Conservation (phyloP, 2,329 filamentous ascomycete genomes). For the Davidsoniella eucalypti region DNA sequence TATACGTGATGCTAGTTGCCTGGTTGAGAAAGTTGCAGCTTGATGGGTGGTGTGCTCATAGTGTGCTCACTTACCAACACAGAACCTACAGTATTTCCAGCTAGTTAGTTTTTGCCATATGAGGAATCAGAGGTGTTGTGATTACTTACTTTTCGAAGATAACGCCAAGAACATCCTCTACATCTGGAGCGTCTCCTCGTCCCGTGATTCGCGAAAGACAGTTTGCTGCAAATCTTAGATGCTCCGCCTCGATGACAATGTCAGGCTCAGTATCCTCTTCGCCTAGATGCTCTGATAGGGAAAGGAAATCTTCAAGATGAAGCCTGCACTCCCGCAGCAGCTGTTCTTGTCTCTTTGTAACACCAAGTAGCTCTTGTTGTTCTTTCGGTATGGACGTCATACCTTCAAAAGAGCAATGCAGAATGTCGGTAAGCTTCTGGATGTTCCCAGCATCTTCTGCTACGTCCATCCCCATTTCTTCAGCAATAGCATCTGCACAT, state of each 20-base stretch:
- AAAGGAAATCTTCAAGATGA: conserved; percentile 59
- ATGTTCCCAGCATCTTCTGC: conserved; percentile 45
- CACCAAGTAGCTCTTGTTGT: conserved; percentile 71
- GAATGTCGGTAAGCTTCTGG: conserved; percentile 46
- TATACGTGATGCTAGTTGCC: neutral
- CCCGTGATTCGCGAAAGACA: conserved; percentile 80
- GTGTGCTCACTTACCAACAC: conserved; percentile 32
- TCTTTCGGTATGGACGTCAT: conserved; percentile 58
- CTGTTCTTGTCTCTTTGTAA: conserved; percentile 76
- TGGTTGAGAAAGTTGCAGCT: neutral
- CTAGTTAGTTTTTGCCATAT: neutral
- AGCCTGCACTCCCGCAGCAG: conserved; percentile 57
- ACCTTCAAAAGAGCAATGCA: conserved; percentile 49
- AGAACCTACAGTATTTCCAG: conserved; percentile 27
- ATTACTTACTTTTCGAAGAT: conserved; percentile 84
- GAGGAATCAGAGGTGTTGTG: neutral
- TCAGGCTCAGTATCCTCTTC: conserved; percentile 42
- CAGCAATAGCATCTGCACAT: conserved; percentile 44
- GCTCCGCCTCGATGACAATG: conserved; percentile 79
- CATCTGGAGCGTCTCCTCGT: conserved; percentile 67
- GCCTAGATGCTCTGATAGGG: conserved; percentile 29
- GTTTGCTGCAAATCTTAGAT: conserved; percentile 64
- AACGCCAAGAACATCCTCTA: conserved; percentile 89
- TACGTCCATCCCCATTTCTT: conserved; percentile 35
- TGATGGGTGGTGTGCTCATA: conserved; percentile 4